phyloP scores from a whole-genome alignment of 1,139 yeast genomes.

The Suhomyces taliae region DNA sequence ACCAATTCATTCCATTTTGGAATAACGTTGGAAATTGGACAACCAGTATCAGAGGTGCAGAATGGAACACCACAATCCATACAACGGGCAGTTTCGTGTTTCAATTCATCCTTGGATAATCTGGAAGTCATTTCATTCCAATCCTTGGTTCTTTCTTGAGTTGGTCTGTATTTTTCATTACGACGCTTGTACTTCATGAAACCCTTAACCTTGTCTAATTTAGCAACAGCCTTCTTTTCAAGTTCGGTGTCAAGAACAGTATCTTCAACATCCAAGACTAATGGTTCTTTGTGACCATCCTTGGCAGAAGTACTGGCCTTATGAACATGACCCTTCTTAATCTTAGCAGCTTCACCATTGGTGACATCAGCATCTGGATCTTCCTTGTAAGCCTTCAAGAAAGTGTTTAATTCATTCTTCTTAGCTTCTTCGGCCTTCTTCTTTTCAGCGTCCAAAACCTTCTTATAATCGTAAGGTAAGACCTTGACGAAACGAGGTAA shows the following conservation, averaged over 20 bases:
- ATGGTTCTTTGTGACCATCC: slow-evolving; percentile 65
- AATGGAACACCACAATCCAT: slow-evolving; percentile 99
- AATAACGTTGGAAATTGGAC: slow-evolving; percentile 95
- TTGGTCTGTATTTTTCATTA: slow-evolving; percentile 79
- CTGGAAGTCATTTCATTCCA: slow-evolving; percentile 91
- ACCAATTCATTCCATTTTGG: slow-evolving; percentile 98
- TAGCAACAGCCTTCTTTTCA: slow-evolving; percentile 62
- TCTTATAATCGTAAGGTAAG: slow-evolving; percentile 87
- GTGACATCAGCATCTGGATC: slow-evolving; percentile 87
- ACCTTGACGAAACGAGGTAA: slow-evolving; percentile 92
- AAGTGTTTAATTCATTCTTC: slow-evolving; percentile 56
- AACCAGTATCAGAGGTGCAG: slow-evolving; percentile 97
- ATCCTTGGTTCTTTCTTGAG: slow-evolving; percentile 76
- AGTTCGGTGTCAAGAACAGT: slow-evolving; percentile 68
- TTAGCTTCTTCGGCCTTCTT: slow-evolving; percentile 65
- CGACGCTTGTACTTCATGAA: slow-evolving; percentile 93
- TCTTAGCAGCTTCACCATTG: slow-evolving; percentile 73
- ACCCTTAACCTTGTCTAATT: slow-evolving; percentile 82
- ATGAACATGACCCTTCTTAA: slow-evolving; percentile 48
- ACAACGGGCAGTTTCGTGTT: slow-evolving; percentile 95
- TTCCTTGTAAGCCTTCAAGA: slow-evolving; percentile 67
- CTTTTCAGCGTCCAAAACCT: slow-evolving; percentile 80
- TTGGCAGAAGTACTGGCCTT: slow-evolving; percentile 26
- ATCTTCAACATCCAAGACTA: slow-evolving; percentile 87
- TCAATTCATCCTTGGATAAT: slow-evolving; percentile 80